Conservation (phyloP, 257 asterid genomes). For the Handroanthus guayacan region DNA sequence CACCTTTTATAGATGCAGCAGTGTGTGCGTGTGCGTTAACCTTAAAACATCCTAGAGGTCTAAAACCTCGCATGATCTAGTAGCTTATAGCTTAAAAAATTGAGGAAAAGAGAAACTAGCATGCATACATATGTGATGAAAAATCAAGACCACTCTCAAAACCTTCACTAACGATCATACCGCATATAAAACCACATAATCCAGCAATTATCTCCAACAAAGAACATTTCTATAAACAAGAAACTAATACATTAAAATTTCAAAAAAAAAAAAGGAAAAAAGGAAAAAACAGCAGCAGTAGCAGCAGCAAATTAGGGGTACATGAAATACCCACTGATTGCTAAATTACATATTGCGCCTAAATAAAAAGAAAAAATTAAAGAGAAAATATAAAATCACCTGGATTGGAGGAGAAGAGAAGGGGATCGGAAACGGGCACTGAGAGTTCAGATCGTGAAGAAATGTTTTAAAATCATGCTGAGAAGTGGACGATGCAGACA, state of each 20-base stretch:
- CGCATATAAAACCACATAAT: background rate
- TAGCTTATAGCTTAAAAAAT: background rate
- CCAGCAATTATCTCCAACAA: background rate
- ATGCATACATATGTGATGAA: background rate
- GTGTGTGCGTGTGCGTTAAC: background rate
- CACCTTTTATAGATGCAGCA: background rate
- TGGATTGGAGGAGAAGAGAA: constrained; percentile 41
- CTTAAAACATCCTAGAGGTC: background rate
- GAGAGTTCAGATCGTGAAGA: constrained; percentile 50
- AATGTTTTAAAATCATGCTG: constrained; percentile 39
- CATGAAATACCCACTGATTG: constrained; percentile 1
- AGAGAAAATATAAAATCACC: constrained; percentile 25
- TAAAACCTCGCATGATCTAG: background rate
- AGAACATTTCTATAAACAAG: constrained; percentile 2
- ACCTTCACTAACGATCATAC: constrained; percentile 7
- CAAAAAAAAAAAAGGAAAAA: background rate
- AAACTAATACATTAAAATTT: background rate
- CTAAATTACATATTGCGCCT: background rate
- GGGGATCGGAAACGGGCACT: constrained; percentile 44
- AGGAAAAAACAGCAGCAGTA: background rate
- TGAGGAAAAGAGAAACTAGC: background rate
- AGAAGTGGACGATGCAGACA: constrained; percentile 33
- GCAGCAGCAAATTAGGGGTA: background rate
- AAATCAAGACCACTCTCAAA: constrained; percentile 17
- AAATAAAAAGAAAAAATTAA: background rate